A percentile compares a stretch with the other conserved stretches of the same genome.
Evolutionary conservation across 331 rosid species (phyloP).

Genomic region (Telfairia occidentalis): DNA sequence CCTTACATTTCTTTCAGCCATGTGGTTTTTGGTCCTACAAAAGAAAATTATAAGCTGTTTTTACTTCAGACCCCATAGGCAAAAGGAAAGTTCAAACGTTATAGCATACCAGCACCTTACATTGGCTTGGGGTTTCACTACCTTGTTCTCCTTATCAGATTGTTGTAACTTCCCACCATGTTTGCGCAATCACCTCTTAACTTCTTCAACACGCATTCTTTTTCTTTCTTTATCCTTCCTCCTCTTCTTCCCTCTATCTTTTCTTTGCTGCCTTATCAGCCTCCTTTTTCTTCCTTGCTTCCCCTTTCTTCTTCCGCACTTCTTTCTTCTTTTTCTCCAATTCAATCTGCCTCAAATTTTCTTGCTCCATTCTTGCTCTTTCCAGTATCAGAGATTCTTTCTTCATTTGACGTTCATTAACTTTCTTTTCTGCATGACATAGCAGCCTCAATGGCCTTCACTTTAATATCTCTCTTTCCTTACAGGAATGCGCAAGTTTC

Average conservation of each 20-base stretch:
- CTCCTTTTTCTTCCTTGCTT: constrained; percentile 56
- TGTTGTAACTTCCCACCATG: constrained; percentile 32
- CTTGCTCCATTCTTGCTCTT: constrained; percentile 54
- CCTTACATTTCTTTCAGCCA: constrained; percentile 27
- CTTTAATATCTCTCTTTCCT: constrained; percentile 86
- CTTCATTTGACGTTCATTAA: constrained; percentile 79
- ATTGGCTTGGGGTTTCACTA: constrained; percentile 25
- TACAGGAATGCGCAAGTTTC: constrained; percentile 20
- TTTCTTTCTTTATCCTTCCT: constrained; percentile 69
- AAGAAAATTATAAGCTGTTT: constrained; percentile 18
- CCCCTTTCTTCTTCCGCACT: constrained; percentile 58
- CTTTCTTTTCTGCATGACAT: constrained; percentile 70
- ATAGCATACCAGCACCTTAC: constrained; percentile 24
- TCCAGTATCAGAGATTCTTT: constrained; percentile 65
- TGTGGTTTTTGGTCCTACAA: constrained; percentile 42
- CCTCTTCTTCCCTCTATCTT: constrained; percentile 82
- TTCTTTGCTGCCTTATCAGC: constrained; percentile 62
- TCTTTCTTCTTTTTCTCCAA: constrained; percentile 56
- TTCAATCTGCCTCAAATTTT: constrained; percentile 46
- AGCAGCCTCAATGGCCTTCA: constrained; percentile 82
- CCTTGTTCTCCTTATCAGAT: constrained; percentile 45
- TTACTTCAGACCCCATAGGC: constrained; percentile 7
- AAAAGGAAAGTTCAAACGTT: constrained; percentile 9
- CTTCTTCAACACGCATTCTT: constrained; percentile 57
- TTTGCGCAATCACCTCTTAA: constrained; percentile 45